A percentile compares a stretch with the other conserved stretches of the same genome.
Conservation (phyloP, 306 rosid species). For the Malus fusca region DNA sequence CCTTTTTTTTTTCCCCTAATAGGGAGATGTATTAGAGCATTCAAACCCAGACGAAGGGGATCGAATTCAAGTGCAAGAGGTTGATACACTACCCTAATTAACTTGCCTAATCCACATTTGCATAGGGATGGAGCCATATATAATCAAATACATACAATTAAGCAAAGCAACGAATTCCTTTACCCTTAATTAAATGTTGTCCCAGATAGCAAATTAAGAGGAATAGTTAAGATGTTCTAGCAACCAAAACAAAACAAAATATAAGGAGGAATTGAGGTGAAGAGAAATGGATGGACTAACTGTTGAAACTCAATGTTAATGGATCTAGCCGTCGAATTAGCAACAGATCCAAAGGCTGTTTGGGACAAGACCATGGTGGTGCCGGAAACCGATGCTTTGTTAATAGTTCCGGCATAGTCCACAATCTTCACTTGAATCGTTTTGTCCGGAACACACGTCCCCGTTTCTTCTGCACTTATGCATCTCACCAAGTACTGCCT, state of each 20-base stretch:
- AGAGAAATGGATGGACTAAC: conserved; percentile 19
- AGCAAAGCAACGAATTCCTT: neutral
- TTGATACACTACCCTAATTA: too few species aligned
- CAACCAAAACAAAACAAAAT: neutral
- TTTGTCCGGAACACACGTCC: conserved; percentile 40
- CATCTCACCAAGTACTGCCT: conserved; percentile 74
- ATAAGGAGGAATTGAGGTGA: neutral
- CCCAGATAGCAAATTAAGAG: neutral
- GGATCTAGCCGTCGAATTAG: conserved; percentile 24
- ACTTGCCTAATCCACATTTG: neutral
- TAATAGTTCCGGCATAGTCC: conserved; percentile 11
- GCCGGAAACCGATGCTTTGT: conserved; percentile 19
- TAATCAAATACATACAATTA: too few species aligned
- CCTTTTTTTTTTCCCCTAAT: neutral
- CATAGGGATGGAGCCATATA: neutral
- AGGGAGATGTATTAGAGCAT: neutral
- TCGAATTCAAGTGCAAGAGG: neutral
- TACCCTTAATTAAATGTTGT: too few species aligned
- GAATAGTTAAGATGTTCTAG: neutral
- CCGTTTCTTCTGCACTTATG: conserved; percentile 51
- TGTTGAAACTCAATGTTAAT: conserved; percentile 70
- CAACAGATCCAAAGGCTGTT: conserved; percentile 47
- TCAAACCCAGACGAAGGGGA: neutral
- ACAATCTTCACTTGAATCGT: conserved; percentile 60
- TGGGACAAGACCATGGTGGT: conserved; percentile 53